phyloP scores from a whole-genome alignment of 805 yeast genomes.

The Wickerhamiella sergipiensis region DNA sequence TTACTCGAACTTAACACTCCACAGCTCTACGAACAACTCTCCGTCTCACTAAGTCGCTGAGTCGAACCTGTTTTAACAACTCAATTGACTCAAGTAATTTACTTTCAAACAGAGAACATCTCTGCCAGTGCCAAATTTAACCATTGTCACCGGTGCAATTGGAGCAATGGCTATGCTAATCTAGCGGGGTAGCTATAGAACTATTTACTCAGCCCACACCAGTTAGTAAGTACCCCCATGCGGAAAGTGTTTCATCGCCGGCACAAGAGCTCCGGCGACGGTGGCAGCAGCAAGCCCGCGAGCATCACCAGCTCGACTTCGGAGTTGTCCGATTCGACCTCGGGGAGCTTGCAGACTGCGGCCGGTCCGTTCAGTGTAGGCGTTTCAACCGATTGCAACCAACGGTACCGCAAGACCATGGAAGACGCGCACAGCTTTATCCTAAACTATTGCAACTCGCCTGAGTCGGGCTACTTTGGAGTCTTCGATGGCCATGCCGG shows the following conservation, averaged over 20 bases:
- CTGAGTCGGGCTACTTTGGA: conserved; percentile 90
- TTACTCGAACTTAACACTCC: no score
- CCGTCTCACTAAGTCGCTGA: no score
- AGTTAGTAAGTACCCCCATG: not conserved
- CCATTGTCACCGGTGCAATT: no score
- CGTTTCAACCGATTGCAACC: conserved; percentile 79
- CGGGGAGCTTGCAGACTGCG: conserved; percentile 1
- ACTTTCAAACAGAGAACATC: no score
- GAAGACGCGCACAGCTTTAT: conserved; percentile 92
- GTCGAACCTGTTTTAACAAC: no score
- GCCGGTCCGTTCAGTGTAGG: conserved; percentile 56
- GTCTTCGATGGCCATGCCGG: conserved; percentile 98
- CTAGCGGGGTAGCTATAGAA: not conserved
- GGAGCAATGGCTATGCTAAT: no score
- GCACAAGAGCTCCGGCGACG: not conserved
- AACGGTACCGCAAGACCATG: conserved; percentile 74
- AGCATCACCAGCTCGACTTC: not conserved
- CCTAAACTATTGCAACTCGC: conserved; percentile 71
- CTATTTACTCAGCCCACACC: not conserved
- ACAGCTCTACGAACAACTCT: no score
- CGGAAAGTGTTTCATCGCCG: not conserved
- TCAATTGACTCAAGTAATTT: no score
- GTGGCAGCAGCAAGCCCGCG: not conserved
- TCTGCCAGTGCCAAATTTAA: no score
- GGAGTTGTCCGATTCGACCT: not conserved